Evolutionary conservation across 164 flowering plant genomes (phyloP).

Genomic region (Cinnamomum chago): DNA sequence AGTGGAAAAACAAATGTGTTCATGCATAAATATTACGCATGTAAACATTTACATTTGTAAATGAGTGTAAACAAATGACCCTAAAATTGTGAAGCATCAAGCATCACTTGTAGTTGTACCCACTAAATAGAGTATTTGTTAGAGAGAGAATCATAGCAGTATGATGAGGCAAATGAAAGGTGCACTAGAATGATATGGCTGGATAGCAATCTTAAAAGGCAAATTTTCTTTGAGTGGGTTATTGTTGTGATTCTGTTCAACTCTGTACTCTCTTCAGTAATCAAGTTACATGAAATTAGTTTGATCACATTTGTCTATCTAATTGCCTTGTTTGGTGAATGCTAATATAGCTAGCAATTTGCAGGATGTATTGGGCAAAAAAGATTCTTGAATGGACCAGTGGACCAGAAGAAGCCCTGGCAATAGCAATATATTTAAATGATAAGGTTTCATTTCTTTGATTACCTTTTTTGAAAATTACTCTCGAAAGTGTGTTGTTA

Average conservation of each 20-base stretch:
- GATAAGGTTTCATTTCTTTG: conserved; percentile 56
- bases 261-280: too few species aligned
- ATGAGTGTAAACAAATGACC: neutral
- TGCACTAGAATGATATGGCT: neutral
- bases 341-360: neutral
- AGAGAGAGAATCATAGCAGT: neutral
- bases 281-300: neutral
- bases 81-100: neutral
- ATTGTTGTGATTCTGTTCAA: too few species aligned
- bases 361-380: conserved; percentile 99
- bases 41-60: too few species aligned
- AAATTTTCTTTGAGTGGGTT: too few species aligned
- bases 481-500: neutral
- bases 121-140: neutral
- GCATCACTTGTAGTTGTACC: neutral
- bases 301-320: neutral
- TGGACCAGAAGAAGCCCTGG: conserved; percentile 88
- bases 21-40: too few species aligned
- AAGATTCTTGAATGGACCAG: conserved; percentile 97
- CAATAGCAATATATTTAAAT: conserved; percentile 68
- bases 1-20: too few species aligned
- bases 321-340: neutral
- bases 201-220: neutral
- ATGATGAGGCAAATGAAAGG: neutral
- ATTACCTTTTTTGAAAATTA: neutral